These are phyloP conservation scores for Ulota crispa DNA, from an alignment of 225 moss, liverwort and hornwort genomes.

Conservation along the genomic window DNA sequence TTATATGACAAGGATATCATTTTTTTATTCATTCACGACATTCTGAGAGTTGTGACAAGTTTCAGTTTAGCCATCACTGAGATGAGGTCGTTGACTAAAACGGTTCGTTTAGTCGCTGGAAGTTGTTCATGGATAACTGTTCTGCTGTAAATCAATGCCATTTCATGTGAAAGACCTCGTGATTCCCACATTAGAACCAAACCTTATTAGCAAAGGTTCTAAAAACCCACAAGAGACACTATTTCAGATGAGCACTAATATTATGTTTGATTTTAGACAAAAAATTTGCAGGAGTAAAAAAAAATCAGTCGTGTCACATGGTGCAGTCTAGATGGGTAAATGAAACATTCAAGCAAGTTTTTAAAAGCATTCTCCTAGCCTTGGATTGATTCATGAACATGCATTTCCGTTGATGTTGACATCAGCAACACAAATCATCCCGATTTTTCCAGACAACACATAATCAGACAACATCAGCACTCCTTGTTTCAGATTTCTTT, in stretches of 20 bases:
- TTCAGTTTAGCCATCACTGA: neutral
- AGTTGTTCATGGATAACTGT: conserved; percentile 27
- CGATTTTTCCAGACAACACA: neutral
- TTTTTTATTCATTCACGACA: neutral
- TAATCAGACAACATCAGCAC: neutral
- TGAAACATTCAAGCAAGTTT: neutral
- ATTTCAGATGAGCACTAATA: neutral
- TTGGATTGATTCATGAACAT: neutral
- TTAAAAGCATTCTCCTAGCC: neutral
- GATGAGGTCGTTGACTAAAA: neutral
- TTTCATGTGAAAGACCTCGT: conserved; percentile 33
- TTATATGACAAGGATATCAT: neutral
- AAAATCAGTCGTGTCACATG: neutral
- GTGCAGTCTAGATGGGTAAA: neutral
- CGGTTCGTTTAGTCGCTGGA: conserved; percentile 10
- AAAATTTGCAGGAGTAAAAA: neutral
- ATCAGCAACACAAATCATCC: neutral
- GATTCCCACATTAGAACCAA: neutral
- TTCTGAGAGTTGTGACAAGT: neutral
- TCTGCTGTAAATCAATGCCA: conserved; percentile 1
- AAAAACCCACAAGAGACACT: neutral
- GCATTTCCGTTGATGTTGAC: neutral
- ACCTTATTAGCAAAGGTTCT: neutral
- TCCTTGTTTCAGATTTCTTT: neutral
- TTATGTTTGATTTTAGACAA: neutral